Conservation (phyloP, 495 filamentous ascomycete genomes). For the Saxophila tyrrhenica region DNA sequence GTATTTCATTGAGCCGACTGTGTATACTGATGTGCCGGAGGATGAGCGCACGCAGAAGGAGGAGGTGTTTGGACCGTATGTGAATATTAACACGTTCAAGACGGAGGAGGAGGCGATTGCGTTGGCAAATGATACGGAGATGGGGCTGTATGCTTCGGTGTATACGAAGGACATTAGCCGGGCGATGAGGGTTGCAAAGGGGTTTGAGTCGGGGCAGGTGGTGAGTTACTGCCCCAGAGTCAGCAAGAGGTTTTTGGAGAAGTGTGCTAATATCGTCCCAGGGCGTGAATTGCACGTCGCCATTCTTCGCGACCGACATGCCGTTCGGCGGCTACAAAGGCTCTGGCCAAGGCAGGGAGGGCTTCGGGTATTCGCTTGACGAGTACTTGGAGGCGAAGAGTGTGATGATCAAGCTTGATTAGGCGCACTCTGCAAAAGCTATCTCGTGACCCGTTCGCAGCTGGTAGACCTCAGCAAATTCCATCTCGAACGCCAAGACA, state of each 20-base stretch:
- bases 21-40: conserved; percentile 16
- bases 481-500: too few species aligned
- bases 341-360: conserved; percentile 22
- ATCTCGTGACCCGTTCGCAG: too few species aligned
- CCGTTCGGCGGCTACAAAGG: conserved; percentile 28
- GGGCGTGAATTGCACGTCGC: conserved; percentile 24
- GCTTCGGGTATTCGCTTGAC: conserved; percentile 18
- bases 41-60: conserved; percentile 16
- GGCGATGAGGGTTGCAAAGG: conserved; percentile 37
- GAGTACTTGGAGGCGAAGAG: conserved; percentile 25
- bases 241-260: conserved; percentile 20
- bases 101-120: conserved; percentile 25
- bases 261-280: neutral
- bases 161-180: conserved; percentile 43
- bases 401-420: conserved; percentile 19
- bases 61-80: conserved; percentile 28
- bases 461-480: too few species aligned
- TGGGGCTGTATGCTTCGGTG: conserved; percentile 33
- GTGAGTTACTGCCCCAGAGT: conserved; percentile 28
- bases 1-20: conserved; percentile 24
- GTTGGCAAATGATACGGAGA: conserved; percentile 23
- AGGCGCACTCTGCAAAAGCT: too few species aligned
- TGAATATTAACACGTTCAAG: conserved; percentile 25
- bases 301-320: conserved; percentile 17
- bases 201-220: conserved; percentile 41